Evolutionary conservation across 116 monocot genomes (phyloP).

Genomic region (Papilionanthe hybrid): DNA sequence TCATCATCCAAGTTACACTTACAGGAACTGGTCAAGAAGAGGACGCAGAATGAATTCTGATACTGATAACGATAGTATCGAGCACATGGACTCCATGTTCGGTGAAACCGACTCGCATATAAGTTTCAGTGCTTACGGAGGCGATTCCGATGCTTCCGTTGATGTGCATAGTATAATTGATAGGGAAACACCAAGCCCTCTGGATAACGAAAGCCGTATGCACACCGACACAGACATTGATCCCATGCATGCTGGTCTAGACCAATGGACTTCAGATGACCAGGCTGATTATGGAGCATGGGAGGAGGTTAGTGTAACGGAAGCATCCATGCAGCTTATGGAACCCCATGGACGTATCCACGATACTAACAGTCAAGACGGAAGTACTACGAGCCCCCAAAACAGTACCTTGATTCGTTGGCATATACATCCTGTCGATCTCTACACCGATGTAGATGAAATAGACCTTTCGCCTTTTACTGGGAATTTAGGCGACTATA

Average conservation of each 20-base stretch:
- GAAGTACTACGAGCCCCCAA: slow-evolving; percentile 8
- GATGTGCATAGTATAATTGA: slow-evolving; percentile 33
- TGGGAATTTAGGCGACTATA: slow-evolving; percentile 46
- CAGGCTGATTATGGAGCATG: slow-evolving; percentile 45
- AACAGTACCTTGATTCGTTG: slow-evolving; percentile 10
- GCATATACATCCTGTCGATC: slow-evolving; percentile 16
- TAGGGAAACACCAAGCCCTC: slow-evolving; percentile 33
- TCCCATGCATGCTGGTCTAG: slow-evolving; percentile 75
- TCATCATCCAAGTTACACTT: slow-evolving; percentile 17
- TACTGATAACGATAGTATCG: slow-evolving; percentile 55
- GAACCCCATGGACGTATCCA: slow-evolving; percentile 16
- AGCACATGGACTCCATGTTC: slow-evolving; percentile 44
- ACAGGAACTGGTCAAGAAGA: slow-evolving; percentile 21
- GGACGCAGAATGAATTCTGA: slow-evolving; percentile 47
- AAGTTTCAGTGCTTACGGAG: slow-evolving; percentile 57
- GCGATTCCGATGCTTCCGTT: slow-evolving; percentile 70
- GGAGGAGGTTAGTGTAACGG: slow-evolving; percentile 44
- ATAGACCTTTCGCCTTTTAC: slow-evolving; percentile 30
- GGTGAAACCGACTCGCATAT: slow-evolving; percentile 62
- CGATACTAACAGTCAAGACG: slow-evolving; percentile 24
- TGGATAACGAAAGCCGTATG: slow-evolving; percentile 34
- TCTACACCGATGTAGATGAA: slow-evolving; percentile 35
- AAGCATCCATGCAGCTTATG: slow-evolving; percentile 5
- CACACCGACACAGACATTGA: slow-evolving; percentile 64
- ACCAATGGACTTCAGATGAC: slow-evolving; percentile 65